phyloP scores from a whole-genome alignment of 1,139 yeast genomes.

The Nakaseomyces glabratus region DNA sequence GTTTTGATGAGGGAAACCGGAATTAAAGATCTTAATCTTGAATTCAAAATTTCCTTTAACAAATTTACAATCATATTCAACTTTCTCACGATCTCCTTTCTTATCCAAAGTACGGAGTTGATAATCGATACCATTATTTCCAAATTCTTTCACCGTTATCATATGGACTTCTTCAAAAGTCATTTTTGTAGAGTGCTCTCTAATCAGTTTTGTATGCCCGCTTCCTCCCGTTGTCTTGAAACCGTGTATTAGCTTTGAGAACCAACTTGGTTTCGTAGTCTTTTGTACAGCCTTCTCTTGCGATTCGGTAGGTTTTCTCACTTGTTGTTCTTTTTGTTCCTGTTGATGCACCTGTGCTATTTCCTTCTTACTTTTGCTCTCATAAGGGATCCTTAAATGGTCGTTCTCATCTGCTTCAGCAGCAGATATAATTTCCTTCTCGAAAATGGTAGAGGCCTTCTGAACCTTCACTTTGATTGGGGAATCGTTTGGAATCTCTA shows the following conservation, averaged over 20 bases:
- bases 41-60: slow-evolving; percentile 22
- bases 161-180: slow-evolving; percentile 27
- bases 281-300: slow-evolving; percentile 2
- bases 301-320: background rate
- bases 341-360: background rate
- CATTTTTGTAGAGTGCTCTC: slow-evolving; percentile 18
- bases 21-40: slow-evolving; percentile 18
- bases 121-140: slow-evolving; percentile 23
- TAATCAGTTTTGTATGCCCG: slow-evolving; percentile 10
- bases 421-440: slow-evolving; percentile 1
- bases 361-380: background rate
- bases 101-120: slow-evolving; percentile 19
- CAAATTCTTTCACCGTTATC: slow-evolving; percentile 23
- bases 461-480: slow-evolving; percentile 6
- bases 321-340: background rate
- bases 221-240: slow-evolving; percentile 11
- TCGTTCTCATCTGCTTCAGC: slow-evolving; percentile 3
- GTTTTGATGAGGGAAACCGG: slow-evolving; percentile 4
- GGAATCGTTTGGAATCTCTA: slow-evolving; percentile 2
- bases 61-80: slow-evolving; percentile 26
- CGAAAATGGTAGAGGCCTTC: slow-evolving; percentile 4
- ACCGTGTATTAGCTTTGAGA: slow-evolving; percentile 19
- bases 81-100: slow-evolving; percentile 16
- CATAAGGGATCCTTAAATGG: no score
- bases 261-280: slow-evolving; percentile 17